Percentiles rank a stretch among this genome's conserved stretches.
phyloP scores from a whole-genome alignment of 2,329 filamentous ascomycete genomes.

The Pyrenophora graminea region DNA sequence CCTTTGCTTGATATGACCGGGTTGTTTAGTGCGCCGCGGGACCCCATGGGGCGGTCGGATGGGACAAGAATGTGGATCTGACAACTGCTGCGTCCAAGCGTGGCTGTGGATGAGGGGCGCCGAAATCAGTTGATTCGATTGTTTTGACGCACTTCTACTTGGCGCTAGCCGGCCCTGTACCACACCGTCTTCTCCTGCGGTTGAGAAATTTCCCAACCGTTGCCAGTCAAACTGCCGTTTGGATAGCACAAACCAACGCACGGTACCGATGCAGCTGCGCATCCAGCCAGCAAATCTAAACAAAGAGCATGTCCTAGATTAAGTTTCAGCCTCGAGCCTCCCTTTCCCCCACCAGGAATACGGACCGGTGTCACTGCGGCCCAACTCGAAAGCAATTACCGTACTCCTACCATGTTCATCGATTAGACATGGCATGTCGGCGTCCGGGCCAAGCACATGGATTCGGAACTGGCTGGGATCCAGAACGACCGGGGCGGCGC shows the following conservation, averaged over 20 bases:
- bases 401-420: constrained; percentile 12
- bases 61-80: constrained; percentile 33
- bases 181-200: constrained; percentile 21
- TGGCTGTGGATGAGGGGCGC: constrained; percentile 27
- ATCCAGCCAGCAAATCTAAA: background rate
- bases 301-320: constrained; percentile 10
- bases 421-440: constrained; percentile 20
- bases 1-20: constrained; percentile 20
- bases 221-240: background rate
- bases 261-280: constrained; percentile 4
- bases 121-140: constrained; percentile 9
- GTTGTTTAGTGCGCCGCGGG: constrained; percentile 24
- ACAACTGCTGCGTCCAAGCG: constrained; percentile 29
- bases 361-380: constrained; percentile 21
- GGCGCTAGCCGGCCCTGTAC: constrained; percentile 27
- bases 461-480: constrained; percentile 40
- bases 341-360: constrained; percentile 1
- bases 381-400: constrained; percentile 11
- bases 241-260: background rate
- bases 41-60: constrained; percentile 46
- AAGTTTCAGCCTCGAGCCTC: constrained; percentile 24
- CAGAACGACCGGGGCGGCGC: constrained; percentile 38
- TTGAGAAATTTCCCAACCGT: constrained; percentile 20
- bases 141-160: constrained; percentile 9
- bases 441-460: constrained; percentile 40